Evolutionary conservation across 2,329 filamentous ascomycete species (phyloP).

Genomic region (Coniochaeta hoffmannii): DNA sequence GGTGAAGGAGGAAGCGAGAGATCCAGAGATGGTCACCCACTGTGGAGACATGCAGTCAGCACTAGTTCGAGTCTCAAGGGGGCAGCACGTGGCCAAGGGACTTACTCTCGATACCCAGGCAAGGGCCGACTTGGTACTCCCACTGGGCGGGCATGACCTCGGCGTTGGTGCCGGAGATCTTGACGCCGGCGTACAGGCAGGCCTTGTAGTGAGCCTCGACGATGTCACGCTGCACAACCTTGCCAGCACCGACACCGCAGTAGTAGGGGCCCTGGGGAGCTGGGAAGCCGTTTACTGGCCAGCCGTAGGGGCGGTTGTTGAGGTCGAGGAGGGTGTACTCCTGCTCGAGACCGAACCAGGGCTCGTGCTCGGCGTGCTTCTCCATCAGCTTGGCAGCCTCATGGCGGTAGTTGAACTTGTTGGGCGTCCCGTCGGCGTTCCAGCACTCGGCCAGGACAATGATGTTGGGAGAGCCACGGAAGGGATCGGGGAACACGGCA

Average conservation of each 20-base stretch:
- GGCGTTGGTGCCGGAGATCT: slow-evolving; percentile 97
- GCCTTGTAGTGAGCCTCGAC: slow-evolving; percentile 67
- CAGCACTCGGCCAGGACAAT: slow-evolving; percentile 74
- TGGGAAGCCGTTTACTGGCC: slow-evolving; percentile 68
- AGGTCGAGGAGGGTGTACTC: slow-evolving; percentile 92
- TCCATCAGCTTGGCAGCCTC: slow-evolving; percentile 88
- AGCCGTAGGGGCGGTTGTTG: slow-evolving; percentile 85
- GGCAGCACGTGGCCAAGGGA: slow-evolving; percentile 12
- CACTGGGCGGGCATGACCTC: slow-evolving; percentile 98
- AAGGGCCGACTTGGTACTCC: slow-evolving; percentile 88
- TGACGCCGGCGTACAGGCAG: slow-evolving; percentile 37
- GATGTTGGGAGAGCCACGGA: slow-evolving; percentile 66
- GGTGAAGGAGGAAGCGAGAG: slow-evolving; percentile 74
- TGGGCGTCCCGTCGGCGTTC: slow-evolving; percentile 75
- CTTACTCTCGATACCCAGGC: slow-evolving; percentile 74
- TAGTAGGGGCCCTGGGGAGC: slow-evolving; percentile 93
- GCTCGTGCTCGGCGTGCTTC: slow-evolving; percentile 70
- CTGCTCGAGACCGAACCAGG: slow-evolving; percentile 52
- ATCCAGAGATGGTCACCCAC: slow-evolving; percentile 98
- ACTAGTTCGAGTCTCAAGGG: background rate
- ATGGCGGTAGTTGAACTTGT: slow-evolving; percentile 97
- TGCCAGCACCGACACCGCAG: slow-evolving; percentile 95
- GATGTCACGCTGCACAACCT: slow-evolving; percentile 96
- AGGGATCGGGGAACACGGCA: slow-evolving; percentile 74
- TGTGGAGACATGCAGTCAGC: slow-evolving; percentile 19